Conservation (phyloP, 2,329 filamentous ascomycete species). For the Monosporascus sp. region DNA sequence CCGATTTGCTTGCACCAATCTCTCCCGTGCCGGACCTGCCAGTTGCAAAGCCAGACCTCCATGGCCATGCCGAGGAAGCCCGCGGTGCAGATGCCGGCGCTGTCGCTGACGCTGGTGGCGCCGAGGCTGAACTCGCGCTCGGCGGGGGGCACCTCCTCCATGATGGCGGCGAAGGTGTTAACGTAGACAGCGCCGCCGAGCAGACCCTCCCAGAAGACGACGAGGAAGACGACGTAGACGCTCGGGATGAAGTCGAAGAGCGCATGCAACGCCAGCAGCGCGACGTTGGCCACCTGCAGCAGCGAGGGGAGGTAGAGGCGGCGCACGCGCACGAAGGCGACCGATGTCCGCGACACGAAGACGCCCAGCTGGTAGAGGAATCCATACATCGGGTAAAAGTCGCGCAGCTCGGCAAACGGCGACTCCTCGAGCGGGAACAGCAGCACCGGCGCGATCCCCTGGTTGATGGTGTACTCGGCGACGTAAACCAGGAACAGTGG, state of each 20-base stretch:
- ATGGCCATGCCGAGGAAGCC: conserved; percentile 78
- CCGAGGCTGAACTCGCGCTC: conserved; percentile 89
- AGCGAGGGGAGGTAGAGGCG: conserved; percentile 76
- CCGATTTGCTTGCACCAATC: conserved; percentile 63
- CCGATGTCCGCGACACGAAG: conserved; percentile 88
- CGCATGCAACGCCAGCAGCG: conserved; percentile 69
- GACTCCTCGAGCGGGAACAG: conserved; percentile 74
- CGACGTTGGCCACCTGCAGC: conserved; percentile 75
- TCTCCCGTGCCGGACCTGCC: conserved; percentile 76
- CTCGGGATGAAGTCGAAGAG: conserved; percentile 76
- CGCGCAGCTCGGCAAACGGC: conserved; percentile 76
- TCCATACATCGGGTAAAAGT: conserved; percentile 92
- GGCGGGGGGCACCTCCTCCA: conserved; percentile 69
- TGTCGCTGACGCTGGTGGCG: conserved; percentile 89
- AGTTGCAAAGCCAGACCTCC: conserved; percentile 76
- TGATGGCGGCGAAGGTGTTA: conserved; percentile 92
- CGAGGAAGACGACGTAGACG: conserved; percentile 77
- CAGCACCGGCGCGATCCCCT: conserved; percentile 84
- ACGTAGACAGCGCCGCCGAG: conserved; percentile 91
- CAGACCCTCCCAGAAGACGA: conserved; percentile 93
- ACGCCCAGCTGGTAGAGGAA: conserved; percentile 94
- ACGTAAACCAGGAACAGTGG: conserved; percentile 90
- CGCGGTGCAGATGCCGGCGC: conserved; percentile 82
- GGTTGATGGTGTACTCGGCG: conserved; percentile 96
- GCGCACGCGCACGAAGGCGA: conserved; percentile 78